phyloP scores from a whole-genome alignment of 192 early-diverging fungal species.

The Coemansia sp. region DNA sequence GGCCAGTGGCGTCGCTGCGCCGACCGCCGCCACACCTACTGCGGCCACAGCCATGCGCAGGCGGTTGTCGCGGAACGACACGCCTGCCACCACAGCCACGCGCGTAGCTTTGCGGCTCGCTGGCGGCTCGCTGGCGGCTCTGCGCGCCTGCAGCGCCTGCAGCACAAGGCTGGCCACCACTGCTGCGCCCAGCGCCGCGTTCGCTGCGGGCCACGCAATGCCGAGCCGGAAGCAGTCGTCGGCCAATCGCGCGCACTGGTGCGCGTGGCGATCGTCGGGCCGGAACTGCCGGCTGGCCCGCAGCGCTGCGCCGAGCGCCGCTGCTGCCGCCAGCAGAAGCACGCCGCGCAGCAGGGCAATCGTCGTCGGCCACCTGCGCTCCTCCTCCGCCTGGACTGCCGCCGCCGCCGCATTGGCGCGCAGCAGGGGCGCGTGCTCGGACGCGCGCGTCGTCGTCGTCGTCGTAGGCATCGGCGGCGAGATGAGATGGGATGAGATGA shows the following conservation, averaged over 20 bases:
- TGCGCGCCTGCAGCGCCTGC: background rate
- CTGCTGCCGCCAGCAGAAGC: background rate
- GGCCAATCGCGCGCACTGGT: background rate
- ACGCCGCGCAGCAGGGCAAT: background rate
- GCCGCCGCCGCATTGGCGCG: background rate
- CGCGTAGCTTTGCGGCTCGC: too few species aligned
- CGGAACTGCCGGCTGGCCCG: background rate
- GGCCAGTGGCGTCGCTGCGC: background rate
- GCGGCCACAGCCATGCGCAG: slow-evolving; percentile 7
- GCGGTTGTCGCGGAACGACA: slow-evolving; percentile 34
- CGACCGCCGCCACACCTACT: slow-evolving; percentile 11
- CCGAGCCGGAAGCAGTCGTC: slow-evolving; percentile 19
- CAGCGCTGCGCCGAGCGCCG: background rate
- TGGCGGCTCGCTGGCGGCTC: background rate
- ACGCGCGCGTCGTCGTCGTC: background rate
- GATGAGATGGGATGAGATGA: background rate
- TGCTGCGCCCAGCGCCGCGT: background rate
- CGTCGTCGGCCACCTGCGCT: background rate
- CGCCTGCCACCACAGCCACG: background rate
- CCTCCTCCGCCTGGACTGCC: background rate
- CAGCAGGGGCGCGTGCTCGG: background rate
- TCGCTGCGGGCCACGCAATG: slow-evolving; percentile 5
- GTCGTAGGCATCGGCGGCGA: too few species aligned
- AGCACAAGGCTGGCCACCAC: background rate
- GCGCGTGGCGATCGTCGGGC: background rate